Evolutionary conservation across 1,284 basidiomycete genomes (phyloP), one percentile per base, ranked within the genome.

Genomic region (Flammula alnicola): DNA sequence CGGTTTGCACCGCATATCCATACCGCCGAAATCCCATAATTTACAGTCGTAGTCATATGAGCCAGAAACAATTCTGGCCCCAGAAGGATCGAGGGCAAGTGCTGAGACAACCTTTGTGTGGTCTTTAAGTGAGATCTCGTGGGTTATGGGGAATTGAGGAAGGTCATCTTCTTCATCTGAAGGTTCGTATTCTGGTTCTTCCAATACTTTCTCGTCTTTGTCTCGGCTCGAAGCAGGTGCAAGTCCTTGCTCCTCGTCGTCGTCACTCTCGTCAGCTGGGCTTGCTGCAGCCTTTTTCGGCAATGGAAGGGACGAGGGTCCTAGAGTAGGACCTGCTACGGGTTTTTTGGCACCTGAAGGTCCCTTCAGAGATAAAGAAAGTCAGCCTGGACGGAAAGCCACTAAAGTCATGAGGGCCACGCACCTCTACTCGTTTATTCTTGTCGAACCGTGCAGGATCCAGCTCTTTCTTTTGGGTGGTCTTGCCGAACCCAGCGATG

Each of bases 21-120:
- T 99, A 5, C 97, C 97, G 62, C 96, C 97, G 72, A 99, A 99
- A 70, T 99, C 97, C 95, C 95, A 99, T 44, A 99, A 71, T 70
- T 98, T 98, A 71, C 91, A 88, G 69, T 96, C 93, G 65, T 98
- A 98, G 71, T 99, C 97, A 70, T 98, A 90, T 12, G 91, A 91
- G 8, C 97, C 97, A 2, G 93, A 92, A 5, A 92, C 75, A 23
- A 99, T 75, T 23, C 97, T 85, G 3, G 95, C 93, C 39, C 97
- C 97, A 10, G 95, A 91, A 0, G 93, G 87, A 67, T 99, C 97
- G 31, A 99, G 75, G 0, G 93, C 82, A 20, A 99, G 75, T 1
- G 96, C 94, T 4, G 95, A 93, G 17, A 98, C 84, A 39, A 96
- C 92, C 76, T 98, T 99, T 12, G 83, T 88, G 67, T 99, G 96